These are phyloP conservation scores for Handroanthus guayacan DNA, from an alignment of 257 asterid species.

Conservation along the genomic window DNA sequence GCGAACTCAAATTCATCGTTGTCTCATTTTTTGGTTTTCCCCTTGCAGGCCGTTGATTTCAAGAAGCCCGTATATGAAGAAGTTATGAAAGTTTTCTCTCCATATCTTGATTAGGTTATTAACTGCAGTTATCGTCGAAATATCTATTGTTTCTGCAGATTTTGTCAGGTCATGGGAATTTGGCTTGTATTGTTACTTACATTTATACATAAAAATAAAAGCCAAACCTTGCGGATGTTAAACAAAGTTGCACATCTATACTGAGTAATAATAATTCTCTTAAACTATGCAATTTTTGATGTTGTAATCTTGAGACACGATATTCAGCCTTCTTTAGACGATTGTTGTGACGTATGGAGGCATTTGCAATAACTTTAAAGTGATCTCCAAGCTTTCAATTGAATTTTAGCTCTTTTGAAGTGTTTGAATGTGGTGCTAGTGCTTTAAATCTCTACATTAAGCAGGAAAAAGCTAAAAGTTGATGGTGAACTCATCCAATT, in stretches of 20 bases:
- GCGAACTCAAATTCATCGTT: constrained; percentile 14
- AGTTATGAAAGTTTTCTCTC: constrained; percentile 73
- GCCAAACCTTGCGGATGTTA: not conserved
- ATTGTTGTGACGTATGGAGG: no score
- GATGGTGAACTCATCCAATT: no score
- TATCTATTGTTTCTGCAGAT: constrained; percentile 12
- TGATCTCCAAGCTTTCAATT: no score
- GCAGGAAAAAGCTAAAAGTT: no score
- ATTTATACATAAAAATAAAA: not conserved
- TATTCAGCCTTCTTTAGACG: not conserved
- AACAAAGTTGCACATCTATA: not conserved
- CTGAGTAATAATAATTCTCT: constrained; percentile 13
- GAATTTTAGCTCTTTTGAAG: no score
- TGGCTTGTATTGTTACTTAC: not conserved
- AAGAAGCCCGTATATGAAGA: constrained; percentile 89
- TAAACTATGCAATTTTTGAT: constrained; percentile 3
- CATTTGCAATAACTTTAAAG: no score
- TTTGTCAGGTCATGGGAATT: not conserved
- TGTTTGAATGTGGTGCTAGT: no score
- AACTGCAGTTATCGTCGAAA: not conserved
- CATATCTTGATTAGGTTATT: constrained; percentile 57
- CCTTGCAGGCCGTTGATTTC: constrained; percentile 91
- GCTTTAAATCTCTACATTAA: no score
- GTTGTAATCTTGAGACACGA: constrained; percentile 17
- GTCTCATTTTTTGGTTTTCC: not conserved